Conservation (phyloP, 108 stramenopile genomes). For the Skeletonema costatum region DNA sequence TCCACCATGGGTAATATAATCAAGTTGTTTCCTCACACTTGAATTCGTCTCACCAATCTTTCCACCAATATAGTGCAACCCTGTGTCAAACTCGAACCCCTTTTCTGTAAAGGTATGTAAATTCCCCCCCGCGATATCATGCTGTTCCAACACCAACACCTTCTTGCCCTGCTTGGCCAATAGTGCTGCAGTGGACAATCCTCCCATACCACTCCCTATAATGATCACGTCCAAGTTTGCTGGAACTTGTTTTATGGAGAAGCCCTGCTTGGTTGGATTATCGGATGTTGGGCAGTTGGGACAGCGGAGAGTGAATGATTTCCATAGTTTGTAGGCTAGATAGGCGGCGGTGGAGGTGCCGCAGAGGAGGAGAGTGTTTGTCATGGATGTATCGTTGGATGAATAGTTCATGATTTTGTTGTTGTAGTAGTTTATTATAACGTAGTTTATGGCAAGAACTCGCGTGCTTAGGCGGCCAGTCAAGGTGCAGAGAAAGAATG, state of each 20-base stretch:
- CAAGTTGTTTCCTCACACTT: slow-evolving; percentile 20
- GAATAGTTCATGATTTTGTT: neutral
- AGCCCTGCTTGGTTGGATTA: slow-evolving; percentile 39
- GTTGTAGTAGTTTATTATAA: neutral
- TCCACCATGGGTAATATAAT: slow-evolving; percentile 35
- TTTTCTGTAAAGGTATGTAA: slow-evolving; percentile 57
- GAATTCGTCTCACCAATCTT: slow-evolving; percentile 26
- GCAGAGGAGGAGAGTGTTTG: neutral
- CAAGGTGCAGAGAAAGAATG: no score
- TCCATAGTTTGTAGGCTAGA: neutral
- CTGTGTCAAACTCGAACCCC: slow-evolving; percentile 63
- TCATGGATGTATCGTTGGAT: neutral
- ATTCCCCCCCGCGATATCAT: slow-evolving; percentile 55
- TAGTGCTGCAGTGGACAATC: slow-evolving; percentile 48
- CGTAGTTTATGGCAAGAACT: neutral
- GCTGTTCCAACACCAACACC: slow-evolving; percentile 63
- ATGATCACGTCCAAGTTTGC: slow-evolving; percentile 46
- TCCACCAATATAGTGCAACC: slow-evolving; percentile 61
- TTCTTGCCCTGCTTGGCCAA: slow-evolving; percentile 54
- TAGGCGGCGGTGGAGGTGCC: slow-evolving; percentile 3
- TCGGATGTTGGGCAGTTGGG: slow-evolving; percentile 20
- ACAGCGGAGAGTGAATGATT: neutral
- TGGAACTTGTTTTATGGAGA: slow-evolving; percentile 25
- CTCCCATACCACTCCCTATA: slow-evolving; percentile 62
- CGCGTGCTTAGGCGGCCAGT: neutral